Evolutionary conservation across 1,139 yeast species (phyloP).

Genomic region (Candida freyschussii): DNA sequence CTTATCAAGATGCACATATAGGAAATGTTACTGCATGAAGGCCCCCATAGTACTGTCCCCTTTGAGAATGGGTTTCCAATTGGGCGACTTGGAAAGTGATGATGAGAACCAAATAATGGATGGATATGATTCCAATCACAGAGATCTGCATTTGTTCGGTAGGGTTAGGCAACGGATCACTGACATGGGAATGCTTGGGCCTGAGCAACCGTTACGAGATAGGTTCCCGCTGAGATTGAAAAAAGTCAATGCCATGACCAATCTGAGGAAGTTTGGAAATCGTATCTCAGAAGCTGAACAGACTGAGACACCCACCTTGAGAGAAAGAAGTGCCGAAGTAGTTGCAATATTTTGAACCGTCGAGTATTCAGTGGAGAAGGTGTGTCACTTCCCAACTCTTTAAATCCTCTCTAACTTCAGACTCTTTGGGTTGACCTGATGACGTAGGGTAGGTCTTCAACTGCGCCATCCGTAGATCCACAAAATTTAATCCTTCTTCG

Average conservation of each 20-base stretch:
- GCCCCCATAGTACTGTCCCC: constrained; percentile 22
- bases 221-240: too few species aligned
- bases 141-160: constrained; percentile 2
- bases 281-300: too few species aligned
- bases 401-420: constrained; percentile 38
- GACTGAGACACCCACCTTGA: too few species aligned
- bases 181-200: background rate
- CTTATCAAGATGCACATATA: constrained; percentile 6
- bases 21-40: constrained; percentile 21
- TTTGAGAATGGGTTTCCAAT: constrained; percentile 7
- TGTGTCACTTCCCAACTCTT: constrained; percentile 37
- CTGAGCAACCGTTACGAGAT: too few species aligned
- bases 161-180: constrained; percentile 1
- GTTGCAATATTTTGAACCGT: constrained; percentile 2
- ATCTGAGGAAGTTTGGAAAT: too few species aligned
- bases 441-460: constrained; percentile 1
- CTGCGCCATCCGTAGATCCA: constrained; percentile 35
- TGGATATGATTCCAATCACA: constrained; percentile 1
- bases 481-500: constrained; percentile 37
- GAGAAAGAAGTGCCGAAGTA: background rate
- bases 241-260: too few species aligned
- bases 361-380: constrained; percentile 2
- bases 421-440: constrained; percentile 34
- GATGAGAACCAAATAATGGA: constrained; percentile 5
- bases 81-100: background rate